These are phyloP conservation scores for Cryptococcus sp. DNA, from an alignment of 1,284 basidiomycete species.

Conservation along the genomic window DNA sequence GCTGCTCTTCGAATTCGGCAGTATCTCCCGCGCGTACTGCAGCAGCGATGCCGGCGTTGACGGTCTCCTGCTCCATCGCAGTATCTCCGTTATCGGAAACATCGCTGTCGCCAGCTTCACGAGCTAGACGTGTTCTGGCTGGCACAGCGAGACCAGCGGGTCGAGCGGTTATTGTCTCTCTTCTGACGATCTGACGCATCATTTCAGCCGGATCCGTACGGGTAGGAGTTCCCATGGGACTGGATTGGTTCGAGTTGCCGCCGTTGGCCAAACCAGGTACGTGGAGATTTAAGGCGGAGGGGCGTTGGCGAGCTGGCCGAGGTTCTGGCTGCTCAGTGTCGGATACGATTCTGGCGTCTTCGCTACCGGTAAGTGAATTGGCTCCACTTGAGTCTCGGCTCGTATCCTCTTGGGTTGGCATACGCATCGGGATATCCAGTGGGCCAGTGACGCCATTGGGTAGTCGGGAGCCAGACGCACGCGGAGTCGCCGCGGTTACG, in stretches of 20 bases:
- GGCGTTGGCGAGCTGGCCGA: constrained; percentile 5
- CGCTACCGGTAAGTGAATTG: constrained; percentile 28
- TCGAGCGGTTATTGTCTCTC: constrained; percentile 42
- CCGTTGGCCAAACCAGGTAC: constrained; percentile 32
- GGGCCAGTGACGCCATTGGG: constrained; percentile 17
- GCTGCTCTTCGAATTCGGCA: constrained; percentile 21
- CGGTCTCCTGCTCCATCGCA: constrained; percentile 33
- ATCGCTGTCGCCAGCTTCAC: constrained; percentile 39
- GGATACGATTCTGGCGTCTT: constrained; percentile 22
- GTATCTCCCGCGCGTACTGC: constrained; percentile 28
- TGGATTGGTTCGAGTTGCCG: constrained; percentile 39
- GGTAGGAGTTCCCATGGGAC: constrained; percentile 41
- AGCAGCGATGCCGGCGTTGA: constrained; percentile 33
- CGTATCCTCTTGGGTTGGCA: constrained; percentile 11
- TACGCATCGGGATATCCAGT: constrained; percentile 20
- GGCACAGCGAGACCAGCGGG: constrained; percentile 25
- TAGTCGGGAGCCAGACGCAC: constrained; percentile 30
- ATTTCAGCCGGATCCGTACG: constrained; percentile 22
- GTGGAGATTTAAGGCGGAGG: constrained; percentile 20
- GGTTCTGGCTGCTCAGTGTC: constrained; percentile 21
- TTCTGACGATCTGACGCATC: constrained; percentile 10
- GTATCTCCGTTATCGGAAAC: constrained; percentile 36
- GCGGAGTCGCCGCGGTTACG: constrained; percentile 28
- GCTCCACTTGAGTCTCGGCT: constrained; percentile 32
- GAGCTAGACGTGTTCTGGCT: constrained; percentile 18